Conservation (phyloP, 352 stramenopile species). For the Pythium coloratum region DNA sequence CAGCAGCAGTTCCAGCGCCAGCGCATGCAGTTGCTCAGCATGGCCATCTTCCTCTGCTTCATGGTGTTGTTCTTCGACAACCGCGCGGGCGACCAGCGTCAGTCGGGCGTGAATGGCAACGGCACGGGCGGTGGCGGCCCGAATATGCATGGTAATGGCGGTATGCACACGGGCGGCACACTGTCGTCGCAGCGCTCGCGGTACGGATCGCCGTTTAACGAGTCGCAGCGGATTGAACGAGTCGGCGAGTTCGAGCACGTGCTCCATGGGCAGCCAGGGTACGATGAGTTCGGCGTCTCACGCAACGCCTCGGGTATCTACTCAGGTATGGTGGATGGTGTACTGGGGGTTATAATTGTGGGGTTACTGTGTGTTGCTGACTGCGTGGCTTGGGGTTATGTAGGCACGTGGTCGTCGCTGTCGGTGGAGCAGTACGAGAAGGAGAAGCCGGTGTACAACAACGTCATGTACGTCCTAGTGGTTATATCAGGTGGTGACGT, state of each 20-base stretch:
- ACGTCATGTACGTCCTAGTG: slow-evolving; percentile 53
- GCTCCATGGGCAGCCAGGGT: slow-evolving; percentile 48
- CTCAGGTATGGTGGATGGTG: slow-evolving; percentile 34
- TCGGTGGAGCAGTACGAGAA: slow-evolving; percentile 57
- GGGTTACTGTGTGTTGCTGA: neutral
- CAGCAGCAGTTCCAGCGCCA: slow-evolving; percentile 88
- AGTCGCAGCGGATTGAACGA: slow-evolving; percentile 53
- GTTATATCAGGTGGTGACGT: neutral
- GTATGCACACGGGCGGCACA: neutral
- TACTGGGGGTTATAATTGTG: neutral
- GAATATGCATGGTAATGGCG: slow-evolving; percentile 4
- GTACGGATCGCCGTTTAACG: slow-evolving; percentile 48
- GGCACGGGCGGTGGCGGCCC: slow-evolving; percentile 38
- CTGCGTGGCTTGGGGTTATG: neutral
- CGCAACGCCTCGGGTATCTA: slow-evolving; percentile 83
- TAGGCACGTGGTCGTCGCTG: slow-evolving; percentile 64
- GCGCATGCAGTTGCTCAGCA: slow-evolving; percentile 86
- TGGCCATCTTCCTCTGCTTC: slow-evolving; percentile 88
- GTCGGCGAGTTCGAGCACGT: slow-evolving; percentile 52
- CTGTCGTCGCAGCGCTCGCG: slow-evolving; percentile 1
- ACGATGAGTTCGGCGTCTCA: slow-evolving; percentile 37
- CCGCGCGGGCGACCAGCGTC: slow-evolving; percentile 46
- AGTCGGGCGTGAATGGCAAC: slow-evolving; percentile 15
- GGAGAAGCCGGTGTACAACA: slow-evolving; percentile 51
- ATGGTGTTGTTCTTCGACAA: slow-evolving; percentile 88